phyloP scores from a whole-genome alignment of 2,329 filamentous ascomycete genomes.

The Teratosphaeria gauchensis region DNA sequence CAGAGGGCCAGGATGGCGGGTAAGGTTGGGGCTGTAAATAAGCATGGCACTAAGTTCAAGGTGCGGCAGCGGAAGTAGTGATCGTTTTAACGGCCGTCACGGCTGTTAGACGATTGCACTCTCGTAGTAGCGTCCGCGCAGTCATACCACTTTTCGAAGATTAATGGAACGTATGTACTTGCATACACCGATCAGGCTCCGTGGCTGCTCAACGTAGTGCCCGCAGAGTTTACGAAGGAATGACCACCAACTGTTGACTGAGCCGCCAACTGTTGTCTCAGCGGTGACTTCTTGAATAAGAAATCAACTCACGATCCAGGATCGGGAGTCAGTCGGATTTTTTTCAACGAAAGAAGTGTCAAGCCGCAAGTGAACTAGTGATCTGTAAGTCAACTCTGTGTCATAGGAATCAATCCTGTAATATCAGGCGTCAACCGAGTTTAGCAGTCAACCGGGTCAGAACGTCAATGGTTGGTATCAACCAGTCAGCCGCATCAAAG shows the following conservation, averaged over 20 bases:
- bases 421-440: neutral
- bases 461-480: neutral
- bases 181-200: neutral
- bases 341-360: too few relatives aligned
- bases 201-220: too few relatives aligned
- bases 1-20: conserved; percentile 54
- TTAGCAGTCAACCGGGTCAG: neutral
- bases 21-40: conserved; percentile 51
- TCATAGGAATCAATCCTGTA: neutral
- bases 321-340: too few relatives aligned
- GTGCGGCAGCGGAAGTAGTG: conserved; percentile 51
- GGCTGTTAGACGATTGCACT: neutral
- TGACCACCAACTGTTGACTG: too few relatives aligned
- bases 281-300: too few relatives aligned
- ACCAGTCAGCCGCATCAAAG: neutral
- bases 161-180: neutral
- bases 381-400: neutral
- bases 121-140: neutral
- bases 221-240: too few relatives aligned
- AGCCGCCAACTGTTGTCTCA: too few relatives aligned
- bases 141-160: neutral
- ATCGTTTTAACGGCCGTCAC: neutral
- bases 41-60: conserved; percentile 56
- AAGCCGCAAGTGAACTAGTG: neutral
- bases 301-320: too few relatives aligned